These are phyloP conservation scores for Diaporthe vaccinii DNA, from an alignment of 2,329 filamentous ascomycete genomes.

Conservation along the genomic window DNA sequence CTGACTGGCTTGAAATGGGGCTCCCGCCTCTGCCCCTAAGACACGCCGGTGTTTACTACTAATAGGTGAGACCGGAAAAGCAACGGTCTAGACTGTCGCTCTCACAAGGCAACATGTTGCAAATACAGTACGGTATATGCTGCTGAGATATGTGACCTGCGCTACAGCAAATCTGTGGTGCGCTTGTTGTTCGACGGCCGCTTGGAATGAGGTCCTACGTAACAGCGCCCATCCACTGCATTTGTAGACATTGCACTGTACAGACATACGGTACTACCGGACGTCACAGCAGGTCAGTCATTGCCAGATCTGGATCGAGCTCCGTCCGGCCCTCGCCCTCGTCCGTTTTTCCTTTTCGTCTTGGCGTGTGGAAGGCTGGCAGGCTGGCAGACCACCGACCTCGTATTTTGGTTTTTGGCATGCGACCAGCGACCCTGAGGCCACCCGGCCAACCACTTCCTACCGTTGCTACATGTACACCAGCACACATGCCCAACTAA, in stretches of 20 bases:
- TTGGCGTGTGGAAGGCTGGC: neutral
- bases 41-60: slow-evolving; percentile 29
- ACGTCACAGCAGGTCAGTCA: slow-evolving; percentile 24
- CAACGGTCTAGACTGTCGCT: slow-evolving; percentile 4
- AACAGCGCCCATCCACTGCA: no score
- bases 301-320: slow-evolving; percentile 27
- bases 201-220: neutral
- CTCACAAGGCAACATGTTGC: slow-evolving; percentile 21
- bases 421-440: slow-evolving; percentile 8
- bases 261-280: neutral
- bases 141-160: neutral
- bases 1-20: slow-evolving; percentile 5
- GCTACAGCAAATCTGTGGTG: neutral
- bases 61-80: slow-evolving; percentile 14
- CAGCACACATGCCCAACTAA: neutral
- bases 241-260: neutral
- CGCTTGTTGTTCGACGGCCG: neutral
- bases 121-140: neutral
- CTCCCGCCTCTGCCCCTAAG: neutral
- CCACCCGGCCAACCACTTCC: slow-evolving; percentile 12
- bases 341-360: slow-evolving; percentile 30
- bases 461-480: neutral
- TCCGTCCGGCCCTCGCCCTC: slow-evolving; percentile 21
- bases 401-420: slow-evolving; percentile 28
- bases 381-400: slow-evolving; percentile 30